Conservation (phyloP, 495 filamentous ascomycete species). For the Annulohypoxylon nitens region DNA sequence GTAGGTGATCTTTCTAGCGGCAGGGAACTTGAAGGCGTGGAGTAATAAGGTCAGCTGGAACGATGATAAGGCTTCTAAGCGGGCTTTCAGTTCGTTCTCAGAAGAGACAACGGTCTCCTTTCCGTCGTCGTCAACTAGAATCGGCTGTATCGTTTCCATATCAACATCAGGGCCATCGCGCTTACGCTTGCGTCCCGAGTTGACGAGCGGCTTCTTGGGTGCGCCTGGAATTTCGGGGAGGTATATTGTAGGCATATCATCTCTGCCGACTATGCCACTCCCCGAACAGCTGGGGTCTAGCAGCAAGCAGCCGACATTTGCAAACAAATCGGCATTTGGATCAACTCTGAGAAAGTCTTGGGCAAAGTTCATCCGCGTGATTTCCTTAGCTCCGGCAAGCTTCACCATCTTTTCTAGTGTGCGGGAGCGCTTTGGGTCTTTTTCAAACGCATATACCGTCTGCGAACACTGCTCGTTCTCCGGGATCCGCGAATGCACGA, state of each 20-base stretch:
- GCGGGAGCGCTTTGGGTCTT: conserved; percentile 72
- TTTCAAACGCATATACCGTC: conserved; percentile 77
- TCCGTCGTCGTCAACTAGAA: conserved; percentile 65
- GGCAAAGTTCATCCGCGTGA: conserved; percentile 74
- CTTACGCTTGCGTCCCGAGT: conserved; percentile 56
- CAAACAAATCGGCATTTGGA: conserved; percentile 64
- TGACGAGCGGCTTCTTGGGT: conserved; percentile 28
- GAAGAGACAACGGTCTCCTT: conserved; percentile 57
- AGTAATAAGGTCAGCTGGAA: conserved; percentile 83
- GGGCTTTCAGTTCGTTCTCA: conserved; percentile 61
- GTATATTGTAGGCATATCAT: conserved; percentile 75
- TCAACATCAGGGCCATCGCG: conserved; percentile 50
- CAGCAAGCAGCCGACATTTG: conserved; percentile 77
- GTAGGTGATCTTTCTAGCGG: conserved; percentile 83
- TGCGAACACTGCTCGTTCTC: conserved; percentile 47
- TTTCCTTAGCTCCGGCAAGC: conserved; percentile 73
- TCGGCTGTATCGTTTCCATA: conserved; percentile 49
- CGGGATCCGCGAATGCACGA: conserved; percentile 61
- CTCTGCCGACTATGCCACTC: conserved; percentile 90
- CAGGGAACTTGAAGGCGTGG: conserved; percentile 86
- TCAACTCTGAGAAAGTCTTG: conserved; percentile 84
- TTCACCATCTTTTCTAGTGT: conserved; percentile 86
- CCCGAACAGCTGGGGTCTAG: conserved; percentile 96
- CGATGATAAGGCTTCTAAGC: conserved; percentile 77
- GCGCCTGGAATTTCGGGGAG: conserved; percentile 62